phyloP scores from a whole-genome alignment of 306 rosid genomes.

The Glycyrrhiza uralensis region DNA sequence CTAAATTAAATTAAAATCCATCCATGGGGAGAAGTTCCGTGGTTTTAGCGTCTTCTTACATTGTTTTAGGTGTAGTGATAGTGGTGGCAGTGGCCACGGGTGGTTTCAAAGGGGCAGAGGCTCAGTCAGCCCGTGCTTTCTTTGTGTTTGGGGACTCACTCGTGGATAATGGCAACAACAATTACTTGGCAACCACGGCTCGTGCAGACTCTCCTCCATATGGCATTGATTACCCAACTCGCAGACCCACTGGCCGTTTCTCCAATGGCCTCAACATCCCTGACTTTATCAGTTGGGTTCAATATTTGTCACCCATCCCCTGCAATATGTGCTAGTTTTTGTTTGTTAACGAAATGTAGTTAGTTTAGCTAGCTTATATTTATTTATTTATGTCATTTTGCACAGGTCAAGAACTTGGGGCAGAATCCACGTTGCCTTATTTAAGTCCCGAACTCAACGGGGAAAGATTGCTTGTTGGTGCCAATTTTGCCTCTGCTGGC shows the following conservation, averaged over 20 bases:
- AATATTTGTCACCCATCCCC: too few relatives aligned
- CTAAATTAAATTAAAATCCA: not conserved
- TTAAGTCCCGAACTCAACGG: slow-evolving; percentile 62
- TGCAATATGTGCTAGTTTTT: too few relatives aligned
- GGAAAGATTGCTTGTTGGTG: slow-evolving; percentile 62
- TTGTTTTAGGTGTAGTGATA: slow-evolving; percentile 4
- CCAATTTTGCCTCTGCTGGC: slow-evolving; percentile 94
- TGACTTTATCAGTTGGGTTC: slow-evolving; percentile 57
- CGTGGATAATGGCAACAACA: slow-evolving; percentile 77
- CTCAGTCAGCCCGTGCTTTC: slow-evolving; percentile 67
- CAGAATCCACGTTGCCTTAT: slow-evolving; percentile 66
- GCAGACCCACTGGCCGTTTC: slow-evolving; percentile 75
- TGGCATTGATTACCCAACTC: slow-evolving; percentile 72
- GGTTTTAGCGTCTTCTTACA: slow-evolving; percentile 4
- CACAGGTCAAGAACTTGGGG: slow-evolving; percentile 64
- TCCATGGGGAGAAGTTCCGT: slow-evolving; percentile 8
- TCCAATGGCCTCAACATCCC: slow-evolving; percentile 83
- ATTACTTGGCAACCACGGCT: slow-evolving; percentile 69
- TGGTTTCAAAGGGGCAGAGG: slow-evolving; percentile 39
- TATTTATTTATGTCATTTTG: not conserved
- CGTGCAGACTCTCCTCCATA: slow-evolving; percentile 68
- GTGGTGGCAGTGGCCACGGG: slow-evolving; percentile 7
- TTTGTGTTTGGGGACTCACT: slow-evolving; percentile 81
- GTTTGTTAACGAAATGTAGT: too few relatives aligned
- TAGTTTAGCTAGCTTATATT: too few relatives aligned